These are phyloP conservation scores for Rhodocollybia butyracea DNA, from an alignment of 768 basidiomycete genomes.

Conservation along the genomic window DNA sequence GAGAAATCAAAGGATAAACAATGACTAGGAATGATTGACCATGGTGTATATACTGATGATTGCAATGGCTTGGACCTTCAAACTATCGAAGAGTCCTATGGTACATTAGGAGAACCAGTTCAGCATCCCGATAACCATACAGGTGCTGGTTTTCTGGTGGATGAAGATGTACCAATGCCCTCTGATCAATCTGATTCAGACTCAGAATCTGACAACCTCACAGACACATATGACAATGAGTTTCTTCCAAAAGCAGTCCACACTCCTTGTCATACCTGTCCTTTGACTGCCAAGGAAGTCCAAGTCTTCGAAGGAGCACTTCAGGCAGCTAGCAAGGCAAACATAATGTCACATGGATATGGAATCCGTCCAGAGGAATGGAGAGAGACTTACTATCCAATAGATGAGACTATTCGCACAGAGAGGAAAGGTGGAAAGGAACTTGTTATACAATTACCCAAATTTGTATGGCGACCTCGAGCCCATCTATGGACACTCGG, in stretches of 20 bases:
- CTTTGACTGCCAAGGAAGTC: not conserved
- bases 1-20: not conserved
- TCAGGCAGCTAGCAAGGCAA: not conserved
- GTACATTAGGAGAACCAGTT: not conserved
- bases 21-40: not conserved
- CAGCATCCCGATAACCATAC: not conserved
- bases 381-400: not conserved
- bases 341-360: not conserved
- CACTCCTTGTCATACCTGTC: not conserved
- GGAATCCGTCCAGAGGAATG: conserved; percentile 4
- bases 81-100: not conserved
- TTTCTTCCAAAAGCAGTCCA: not conserved
- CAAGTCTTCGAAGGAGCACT: not conserved
- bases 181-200: not conserved
- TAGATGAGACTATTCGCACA: not conserved
- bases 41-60: not conserved
- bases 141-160: not conserved
- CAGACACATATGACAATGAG: not conserved
- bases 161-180: not conserved
- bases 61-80: not conserved
- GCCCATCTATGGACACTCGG: not conserved
- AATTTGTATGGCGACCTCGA: not conserved
- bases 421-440: conserved; percentile 2
- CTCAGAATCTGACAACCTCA: not conserved
- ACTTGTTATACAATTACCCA: not conserved